Evolutionary conservation across 1,284 basidiomycete species (phyloP).

Genomic region (Pyrrhoderma noxium): DNA sequence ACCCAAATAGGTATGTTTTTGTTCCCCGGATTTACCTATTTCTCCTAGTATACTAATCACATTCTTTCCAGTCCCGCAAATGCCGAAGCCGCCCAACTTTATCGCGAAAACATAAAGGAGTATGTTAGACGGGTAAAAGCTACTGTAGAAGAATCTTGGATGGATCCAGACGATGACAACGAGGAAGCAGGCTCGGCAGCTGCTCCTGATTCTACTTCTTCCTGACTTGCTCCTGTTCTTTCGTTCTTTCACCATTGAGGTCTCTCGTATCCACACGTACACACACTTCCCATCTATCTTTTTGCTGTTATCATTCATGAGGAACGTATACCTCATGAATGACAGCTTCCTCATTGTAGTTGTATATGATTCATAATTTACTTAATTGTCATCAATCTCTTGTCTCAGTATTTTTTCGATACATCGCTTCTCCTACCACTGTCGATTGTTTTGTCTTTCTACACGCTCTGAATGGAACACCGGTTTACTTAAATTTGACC

Average conservation of each 20-base stretch:
- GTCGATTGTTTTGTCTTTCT: too few species aligned
- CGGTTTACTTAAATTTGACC: too few species aligned
- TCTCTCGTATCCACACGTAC: not conserved
- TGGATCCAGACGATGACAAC: slow-evolving; percentile 69
- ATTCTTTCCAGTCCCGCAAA: slow-evolving; percentile 74
- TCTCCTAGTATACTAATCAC: not conserved
- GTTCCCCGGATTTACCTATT: not conserved
- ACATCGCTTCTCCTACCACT: too few species aligned
- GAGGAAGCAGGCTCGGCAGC: slow-evolving; percentile 7
- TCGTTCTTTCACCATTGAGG: too few species aligned
- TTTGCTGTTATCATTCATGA: not conserved
- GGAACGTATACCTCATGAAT: too few species aligned
- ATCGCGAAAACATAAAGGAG: slow-evolving; percentile 98
- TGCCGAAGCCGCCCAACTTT: slow-evolving; percentile 93
- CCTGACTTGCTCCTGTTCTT: slow-evolving; percentile 1
- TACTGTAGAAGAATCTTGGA: slow-evolving; percentile 87
- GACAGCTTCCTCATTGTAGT: too few species aligned
- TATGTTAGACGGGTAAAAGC: slow-evolving; percentile 89
- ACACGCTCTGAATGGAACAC: too few species aligned
- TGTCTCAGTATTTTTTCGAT: too few species aligned
- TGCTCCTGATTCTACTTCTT: not conserved
- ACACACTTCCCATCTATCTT: not conserved
- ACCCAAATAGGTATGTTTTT: slow-evolving; percentile 69
- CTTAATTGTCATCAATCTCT: too few species aligned
- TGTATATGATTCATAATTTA: too few species aligned